phyloP scores from a whole-genome alignment of 148 eudicot genomes.

The Amaranthus palmeri region DNA sequence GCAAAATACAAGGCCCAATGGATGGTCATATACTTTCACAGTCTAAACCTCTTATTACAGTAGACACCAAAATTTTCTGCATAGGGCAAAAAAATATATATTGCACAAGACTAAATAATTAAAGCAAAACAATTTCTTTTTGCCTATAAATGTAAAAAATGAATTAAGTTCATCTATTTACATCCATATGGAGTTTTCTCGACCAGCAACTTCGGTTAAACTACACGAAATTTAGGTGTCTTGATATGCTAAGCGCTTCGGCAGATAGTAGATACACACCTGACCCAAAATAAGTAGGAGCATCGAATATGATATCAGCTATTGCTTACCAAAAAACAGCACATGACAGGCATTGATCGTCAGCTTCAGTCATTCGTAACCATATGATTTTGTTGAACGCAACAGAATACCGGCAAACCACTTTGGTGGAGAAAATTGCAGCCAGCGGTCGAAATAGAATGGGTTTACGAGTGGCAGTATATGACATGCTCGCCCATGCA shows the following conservation, averaged over 20 bases:
- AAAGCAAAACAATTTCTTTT: not conserved
- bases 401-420: not conserved
- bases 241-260: not conserved
- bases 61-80: not conserved
- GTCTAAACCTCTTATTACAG: not conserved
- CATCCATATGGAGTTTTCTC: slow-evolving; percentile 7
- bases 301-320: not conserved
- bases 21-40: not conserved
- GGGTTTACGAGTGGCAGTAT: slow-evolving; percentile 10
- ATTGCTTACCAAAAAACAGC: not conserved
- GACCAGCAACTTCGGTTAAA: slow-evolving; percentile 1
- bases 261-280: not conserved
- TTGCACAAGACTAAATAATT: not conserved
- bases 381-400: not conserved
- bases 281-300: slow-evolving; percentile 3
- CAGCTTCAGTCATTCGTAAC: not conserved
- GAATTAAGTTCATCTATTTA: slow-evolving; percentile 1
- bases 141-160: not conserved
- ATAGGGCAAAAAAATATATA: not conserved
- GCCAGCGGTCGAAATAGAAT: not conserved
- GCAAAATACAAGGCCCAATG: not conserved
- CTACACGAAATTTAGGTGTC: slow-evolving; percentile 6
- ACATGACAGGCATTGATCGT: not conserved
- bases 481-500: slow-evolving; percentile 4
- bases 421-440: not conserved